These are phyloP conservation scores for Aspergillus quadricinctus DNA, from an alignment of 2,329 filamentous ascomycete species.

Conservation along the genomic window DNA sequence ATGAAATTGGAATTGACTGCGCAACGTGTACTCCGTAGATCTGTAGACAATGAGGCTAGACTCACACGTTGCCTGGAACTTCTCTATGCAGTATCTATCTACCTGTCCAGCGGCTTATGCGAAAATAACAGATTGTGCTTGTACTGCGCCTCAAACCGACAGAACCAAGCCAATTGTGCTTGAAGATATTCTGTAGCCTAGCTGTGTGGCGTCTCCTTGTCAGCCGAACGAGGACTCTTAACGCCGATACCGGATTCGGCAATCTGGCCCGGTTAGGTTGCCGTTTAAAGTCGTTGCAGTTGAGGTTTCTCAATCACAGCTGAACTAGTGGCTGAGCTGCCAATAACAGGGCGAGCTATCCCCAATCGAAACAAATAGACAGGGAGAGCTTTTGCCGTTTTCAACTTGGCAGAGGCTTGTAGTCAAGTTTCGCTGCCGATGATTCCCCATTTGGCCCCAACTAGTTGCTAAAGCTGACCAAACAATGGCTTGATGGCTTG, in stretches of 20 bases:
- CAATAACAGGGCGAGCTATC: neutral
- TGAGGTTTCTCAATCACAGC: neutral
- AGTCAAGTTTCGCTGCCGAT: neutral
- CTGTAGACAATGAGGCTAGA: neutral
- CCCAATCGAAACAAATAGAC: neutral
- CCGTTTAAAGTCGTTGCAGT: neutral
- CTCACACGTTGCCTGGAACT: neutral
- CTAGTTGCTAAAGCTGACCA: no score
- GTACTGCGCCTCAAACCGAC: neutral
- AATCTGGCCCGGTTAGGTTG: neutral
- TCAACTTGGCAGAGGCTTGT: neutral
- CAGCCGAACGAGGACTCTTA: neutral
- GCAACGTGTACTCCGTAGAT: neutral
- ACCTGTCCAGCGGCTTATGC: no score
- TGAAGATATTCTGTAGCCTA: neutral
- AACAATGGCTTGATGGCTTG: no score
- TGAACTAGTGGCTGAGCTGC: neutral
- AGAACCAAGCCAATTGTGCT: neutral
- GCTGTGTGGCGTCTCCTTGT: neutral
- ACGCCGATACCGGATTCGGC: neutral
- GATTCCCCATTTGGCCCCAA: neutral
- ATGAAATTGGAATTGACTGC: neutral
- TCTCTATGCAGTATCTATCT: neutral
- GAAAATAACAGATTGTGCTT: neutral
- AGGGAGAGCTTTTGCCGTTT: neutral